Conservation (phyloP, 129 eudicot genomes). For the Apium graveolens region DNA sequence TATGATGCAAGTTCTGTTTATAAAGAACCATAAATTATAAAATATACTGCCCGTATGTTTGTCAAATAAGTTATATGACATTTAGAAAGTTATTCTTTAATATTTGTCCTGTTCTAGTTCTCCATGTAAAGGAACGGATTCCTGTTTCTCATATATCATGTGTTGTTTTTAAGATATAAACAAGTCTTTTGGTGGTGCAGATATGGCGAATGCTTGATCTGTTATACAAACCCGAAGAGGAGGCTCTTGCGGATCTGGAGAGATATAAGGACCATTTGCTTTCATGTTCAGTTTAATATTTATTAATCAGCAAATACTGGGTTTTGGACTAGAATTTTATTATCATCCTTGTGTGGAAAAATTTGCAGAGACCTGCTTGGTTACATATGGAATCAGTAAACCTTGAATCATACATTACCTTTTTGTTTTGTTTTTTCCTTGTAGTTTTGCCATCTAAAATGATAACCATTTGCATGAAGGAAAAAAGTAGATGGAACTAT, state of each 20-base stretch:
- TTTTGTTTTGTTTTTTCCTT: no score
- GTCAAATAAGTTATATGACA: not conserved
- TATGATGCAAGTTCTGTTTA: not conserved
- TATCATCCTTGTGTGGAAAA: not conserved
- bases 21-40: not conserved
- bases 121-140: not conserved
- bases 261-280: slow-evolving; percentile 65
- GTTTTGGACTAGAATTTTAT: not conserved
- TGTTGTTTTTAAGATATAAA: not conserved
- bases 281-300: slow-evolving; percentile 46
- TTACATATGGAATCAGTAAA: not conserved
- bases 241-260: slow-evolving; percentile 75
- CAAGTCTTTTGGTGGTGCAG: slow-evolving; percentile 28
- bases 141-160: not conserved
- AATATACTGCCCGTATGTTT: not conserved
- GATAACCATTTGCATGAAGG: not conserved
- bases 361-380: not conserved
- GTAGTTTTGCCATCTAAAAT: not conserved
- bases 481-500: not conserved
- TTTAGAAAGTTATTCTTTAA: not conserved
- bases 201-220: slow-evolving; percentile 96
- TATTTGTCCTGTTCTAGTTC: not conserved
- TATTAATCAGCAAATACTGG: not conserved
- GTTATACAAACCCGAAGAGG: slow-evolving; percentile 74
- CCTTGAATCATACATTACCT: not conserved